Evolutionary conservation across 2,329 filamentous ascomycete species (phyloP).

Genomic region (Sarocladium strictum): DNA sequence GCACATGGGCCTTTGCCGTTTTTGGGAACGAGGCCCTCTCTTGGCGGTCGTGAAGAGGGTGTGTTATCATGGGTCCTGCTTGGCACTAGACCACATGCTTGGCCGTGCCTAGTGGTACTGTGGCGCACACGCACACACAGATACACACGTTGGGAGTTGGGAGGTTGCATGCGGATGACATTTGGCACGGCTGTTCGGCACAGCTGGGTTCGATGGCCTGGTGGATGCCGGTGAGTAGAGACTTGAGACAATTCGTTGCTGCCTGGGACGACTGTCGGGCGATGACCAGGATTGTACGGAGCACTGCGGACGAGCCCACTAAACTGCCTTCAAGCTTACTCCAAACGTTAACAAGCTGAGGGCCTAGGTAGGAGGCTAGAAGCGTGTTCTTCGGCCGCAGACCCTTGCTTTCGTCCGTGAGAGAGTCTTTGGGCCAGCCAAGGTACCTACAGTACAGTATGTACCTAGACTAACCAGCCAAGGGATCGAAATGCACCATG

Average conservation of each 20-base stretch:
- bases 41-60: not conserved
- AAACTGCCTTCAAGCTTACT: not conserved
- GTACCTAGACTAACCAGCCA: no score
- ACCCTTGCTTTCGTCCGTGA: no score
- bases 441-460: no score
- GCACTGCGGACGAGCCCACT: not conserved
- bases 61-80: no score
- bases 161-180: not conserved
- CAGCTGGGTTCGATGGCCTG: not conserved
- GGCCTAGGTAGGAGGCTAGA: not conserved
- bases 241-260: not conserved
- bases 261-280: not conserved
- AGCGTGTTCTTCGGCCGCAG: not conserved
- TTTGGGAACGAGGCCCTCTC: not conserved
- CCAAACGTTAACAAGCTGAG: not conserved
- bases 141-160: no score
- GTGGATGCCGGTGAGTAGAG: not conserved
- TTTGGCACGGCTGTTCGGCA: slow-evolving; percentile 6
- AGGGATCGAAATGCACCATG: no score
- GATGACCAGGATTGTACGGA: no score
- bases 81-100: not conserved
- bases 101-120: not conserved
- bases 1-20: not conserved
- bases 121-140: not conserved
- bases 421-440: no score